These are phyloP conservation scores for Fusarium sp. DNA, from an alignment of 2,329 filamentous ascomycete genomes.

Conservation along the genomic window DNA sequence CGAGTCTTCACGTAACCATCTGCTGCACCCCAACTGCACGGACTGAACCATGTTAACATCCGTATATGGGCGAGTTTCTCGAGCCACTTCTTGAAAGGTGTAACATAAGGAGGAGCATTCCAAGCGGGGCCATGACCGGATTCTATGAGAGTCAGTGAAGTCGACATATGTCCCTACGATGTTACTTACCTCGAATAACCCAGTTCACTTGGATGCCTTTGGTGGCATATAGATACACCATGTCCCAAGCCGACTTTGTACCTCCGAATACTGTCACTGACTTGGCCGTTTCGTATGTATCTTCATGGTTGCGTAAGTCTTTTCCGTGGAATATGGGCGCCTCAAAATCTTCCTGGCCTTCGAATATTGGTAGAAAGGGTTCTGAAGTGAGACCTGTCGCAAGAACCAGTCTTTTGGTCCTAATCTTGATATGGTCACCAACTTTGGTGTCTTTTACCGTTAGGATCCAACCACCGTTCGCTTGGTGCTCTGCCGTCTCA, in stretches of 20 bases:
- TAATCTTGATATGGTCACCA: slow-evolving; percentile 46
- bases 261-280: slow-evolving; percentile 69
- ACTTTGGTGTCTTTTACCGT: slow-evolving; percentile 22
- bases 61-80: slow-evolving; percentile 67
- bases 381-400: slow-evolving; percentile 68
- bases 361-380: slow-evolving; percentile 57
- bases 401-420: slow-evolving; percentile 61
- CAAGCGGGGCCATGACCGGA: slow-evolving; percentile 66
- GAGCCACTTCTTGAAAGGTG: slow-evolving; percentile 69
- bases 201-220: slow-evolving; percentile 68
- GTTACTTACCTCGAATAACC: slow-evolving; percentile 64
- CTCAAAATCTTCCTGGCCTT: slow-evolving; percentile 59
- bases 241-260: slow-evolving; percentile 74
- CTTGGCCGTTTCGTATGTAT: slow-evolving; percentile 56
- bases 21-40: slow-evolving; percentile 71
- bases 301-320: slow-evolving; percentile 56
- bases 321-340: slow-evolving; percentile 63
- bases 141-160: slow-evolving; percentile 32
- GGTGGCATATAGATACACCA: slow-evolving; percentile 70
- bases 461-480: slow-evolving; percentile 56
- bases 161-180: neutral
- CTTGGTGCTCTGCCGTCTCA: slow-evolving; percentile 56
- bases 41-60: slow-evolving; percentile 73
- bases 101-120: slow-evolving; percentile 68
- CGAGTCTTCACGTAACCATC: slow-evolving; percentile 63